Evolutionary conservation across 768 basidiomycete species (phyloP).

Genomic region (Boletus rubescentipes): DNA sequence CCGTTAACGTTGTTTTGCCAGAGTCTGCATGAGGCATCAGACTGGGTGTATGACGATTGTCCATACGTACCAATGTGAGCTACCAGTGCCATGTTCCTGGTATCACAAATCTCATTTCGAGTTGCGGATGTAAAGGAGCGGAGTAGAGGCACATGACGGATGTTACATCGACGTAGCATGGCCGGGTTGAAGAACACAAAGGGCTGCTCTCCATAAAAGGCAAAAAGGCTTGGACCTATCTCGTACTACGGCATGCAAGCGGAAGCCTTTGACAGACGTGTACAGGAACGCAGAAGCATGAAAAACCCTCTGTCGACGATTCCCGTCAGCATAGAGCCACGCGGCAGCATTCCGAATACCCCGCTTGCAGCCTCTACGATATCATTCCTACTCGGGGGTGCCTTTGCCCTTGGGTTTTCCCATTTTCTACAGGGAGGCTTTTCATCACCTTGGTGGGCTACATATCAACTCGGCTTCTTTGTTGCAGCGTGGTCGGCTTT

Average conservation of each 20-base stretch:
- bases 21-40: conserved; percentile 54
- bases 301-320: conserved; percentile 52
- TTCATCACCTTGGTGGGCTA: conserved; percentile 55
- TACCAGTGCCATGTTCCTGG: conserved; percentile 84
- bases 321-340: conserved; percentile 39
- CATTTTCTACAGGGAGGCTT: conserved; percentile 51
- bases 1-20: conserved; percentile 86
- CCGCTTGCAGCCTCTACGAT: conserved; percentile 75
- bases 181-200: neutral
- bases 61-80: conserved; percentile 73
- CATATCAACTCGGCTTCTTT: conserved; percentile 81
- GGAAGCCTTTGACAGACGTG: conserved; percentile 42
- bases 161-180: conserved; percentile 26
- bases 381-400: conserved; percentile 80
- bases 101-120: conserved; percentile 36
- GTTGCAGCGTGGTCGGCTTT: conserved; percentile 81
- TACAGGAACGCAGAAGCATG: conserved; percentile 40
- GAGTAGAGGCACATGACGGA: neutral
- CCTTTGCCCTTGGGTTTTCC: conserved; percentile 58
- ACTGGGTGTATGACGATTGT: neutral
- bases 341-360: conserved; percentile 83
- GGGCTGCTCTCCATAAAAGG: conserved; percentile 12
- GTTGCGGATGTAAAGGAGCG: conserved; percentile 26
- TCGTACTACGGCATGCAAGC: conserved; percentile 17
- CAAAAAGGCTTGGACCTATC: conserved; percentile 5